Evolutionary conservation across 2,329 filamentous ascomycete genomes (phyloP).

Genomic region (Raffaelea ambrosiae): DNA sequence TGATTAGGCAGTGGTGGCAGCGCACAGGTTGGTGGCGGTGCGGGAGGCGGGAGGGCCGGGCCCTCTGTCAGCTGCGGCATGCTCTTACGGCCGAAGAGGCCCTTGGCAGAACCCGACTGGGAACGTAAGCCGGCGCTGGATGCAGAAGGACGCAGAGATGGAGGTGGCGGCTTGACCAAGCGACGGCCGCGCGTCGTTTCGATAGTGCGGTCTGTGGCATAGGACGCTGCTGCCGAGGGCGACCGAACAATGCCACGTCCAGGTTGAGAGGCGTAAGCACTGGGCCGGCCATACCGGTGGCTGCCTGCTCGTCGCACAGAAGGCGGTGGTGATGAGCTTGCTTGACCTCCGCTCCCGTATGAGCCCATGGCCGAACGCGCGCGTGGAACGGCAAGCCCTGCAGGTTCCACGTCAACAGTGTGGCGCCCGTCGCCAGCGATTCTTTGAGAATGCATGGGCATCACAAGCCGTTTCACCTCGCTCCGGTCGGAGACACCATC

Average conservation of each 20-base stretch:
- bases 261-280: background rate
- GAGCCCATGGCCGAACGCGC: background rate
- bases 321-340: background rate
- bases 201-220: background rate
- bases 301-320: background rate
- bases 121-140: conserved; percentile 17
- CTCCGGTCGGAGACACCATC: background rate
- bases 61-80: conserved; percentile 42
- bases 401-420: too few species aligned
- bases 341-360: too few species aligned
- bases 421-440: too few species aligned
- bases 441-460: too few species aligned
- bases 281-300: background rate
- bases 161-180: conserved; percentile 5
- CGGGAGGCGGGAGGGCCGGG: conserved; percentile 44
- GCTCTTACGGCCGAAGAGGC: conserved; percentile 31
- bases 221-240: background rate
- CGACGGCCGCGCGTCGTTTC: background rate
- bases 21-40: conserved; percentile 45
- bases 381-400: background rate
- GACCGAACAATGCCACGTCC: background rate
- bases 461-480: too few species aligned
- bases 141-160: conserved; percentile 1
- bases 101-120: conserved; percentile 12
- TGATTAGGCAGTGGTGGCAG: conserved; percentile 33